Evolutionary conservation across 176 grass and related monocot genomes (phyloP).

Genomic region (Hordeum vulgare): DNA sequence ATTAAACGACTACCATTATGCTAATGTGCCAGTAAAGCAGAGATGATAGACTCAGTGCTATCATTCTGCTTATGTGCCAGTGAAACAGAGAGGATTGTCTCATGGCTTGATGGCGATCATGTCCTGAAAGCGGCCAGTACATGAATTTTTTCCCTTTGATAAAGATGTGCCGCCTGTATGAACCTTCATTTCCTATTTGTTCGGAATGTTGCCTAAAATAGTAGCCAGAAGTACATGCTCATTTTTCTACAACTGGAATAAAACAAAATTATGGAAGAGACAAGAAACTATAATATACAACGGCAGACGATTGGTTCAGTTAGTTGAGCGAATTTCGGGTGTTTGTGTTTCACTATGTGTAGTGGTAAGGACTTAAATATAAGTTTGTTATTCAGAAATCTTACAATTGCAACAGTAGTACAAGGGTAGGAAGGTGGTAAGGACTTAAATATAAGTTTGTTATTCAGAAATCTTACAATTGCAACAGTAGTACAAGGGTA

Average conservation of each 20-base stretch:
- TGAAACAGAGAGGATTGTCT: neutral
- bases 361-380: neutral
- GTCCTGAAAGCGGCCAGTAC: neutral
- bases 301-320: neutral
- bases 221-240: neutral
- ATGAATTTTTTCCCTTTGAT: neutral
- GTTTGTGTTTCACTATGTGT: neutral
- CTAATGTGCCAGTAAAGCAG: neutral
- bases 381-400: neutral
- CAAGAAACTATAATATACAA: neutral
- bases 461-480: neutral
- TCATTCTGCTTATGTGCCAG: neutral
- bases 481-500: neutral
- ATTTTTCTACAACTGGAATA: neutral
- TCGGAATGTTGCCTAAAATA: neutral
- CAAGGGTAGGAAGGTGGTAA: slow-evolving; percentile 2
- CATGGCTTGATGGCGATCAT: too few relatives aligned
- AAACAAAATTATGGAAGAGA: neutral
- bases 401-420: neutral
- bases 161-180: slow-evolving; percentile 10
- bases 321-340: neutral
- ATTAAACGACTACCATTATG: neutral
- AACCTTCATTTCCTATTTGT: neutral
- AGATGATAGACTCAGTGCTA: too few relatives aligned
- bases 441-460: neutral